Conservation (phyloP, 345 rosid species). For the Eucalyptus cladocalyx region DNA sequence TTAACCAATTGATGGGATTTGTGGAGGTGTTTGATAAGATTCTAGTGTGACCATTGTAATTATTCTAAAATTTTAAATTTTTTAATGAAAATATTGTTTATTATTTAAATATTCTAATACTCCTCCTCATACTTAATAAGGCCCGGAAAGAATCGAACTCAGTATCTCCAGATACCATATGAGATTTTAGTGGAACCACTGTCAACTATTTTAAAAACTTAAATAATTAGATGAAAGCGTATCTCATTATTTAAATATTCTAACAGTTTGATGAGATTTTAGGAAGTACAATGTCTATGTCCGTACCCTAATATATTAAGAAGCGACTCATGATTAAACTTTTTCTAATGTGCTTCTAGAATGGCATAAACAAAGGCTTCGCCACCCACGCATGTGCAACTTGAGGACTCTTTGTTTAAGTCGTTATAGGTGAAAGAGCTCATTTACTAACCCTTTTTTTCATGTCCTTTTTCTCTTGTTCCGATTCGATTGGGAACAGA, state of each 20-base stretch:
- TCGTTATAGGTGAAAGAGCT: rapidly evolving
- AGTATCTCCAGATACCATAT: rapidly evolving
- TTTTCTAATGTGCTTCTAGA: neutral
- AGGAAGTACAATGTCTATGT: rapidly evolving
- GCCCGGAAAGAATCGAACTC: rapidly evolving
- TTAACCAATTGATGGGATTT: neutral
- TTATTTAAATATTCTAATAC: too few species aligned
- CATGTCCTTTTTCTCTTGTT: neutral
- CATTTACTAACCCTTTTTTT: neutral
- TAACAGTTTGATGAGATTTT: neutral
- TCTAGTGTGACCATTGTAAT: rapidly evolving
- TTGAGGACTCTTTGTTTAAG: neutral
- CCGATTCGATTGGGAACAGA: neutral
- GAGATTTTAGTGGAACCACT: rapidly evolving
- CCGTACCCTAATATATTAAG: neutral
- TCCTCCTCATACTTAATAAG: too few species aligned
- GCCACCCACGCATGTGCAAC: neutral
- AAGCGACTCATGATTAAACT: neutral
- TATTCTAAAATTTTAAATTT: too few species aligned
- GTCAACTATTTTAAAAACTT: rapidly evolving
- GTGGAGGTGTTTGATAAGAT: neutral
- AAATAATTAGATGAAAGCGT: too few species aligned
- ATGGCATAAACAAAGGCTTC: neutral
- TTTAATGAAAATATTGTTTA: rapidly evolving
- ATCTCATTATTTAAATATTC: too few species aligned